Evolutionary conservation across 805 yeast genomes (phyloP).

Genomic region (Dipodascus geniculatus): DNA sequence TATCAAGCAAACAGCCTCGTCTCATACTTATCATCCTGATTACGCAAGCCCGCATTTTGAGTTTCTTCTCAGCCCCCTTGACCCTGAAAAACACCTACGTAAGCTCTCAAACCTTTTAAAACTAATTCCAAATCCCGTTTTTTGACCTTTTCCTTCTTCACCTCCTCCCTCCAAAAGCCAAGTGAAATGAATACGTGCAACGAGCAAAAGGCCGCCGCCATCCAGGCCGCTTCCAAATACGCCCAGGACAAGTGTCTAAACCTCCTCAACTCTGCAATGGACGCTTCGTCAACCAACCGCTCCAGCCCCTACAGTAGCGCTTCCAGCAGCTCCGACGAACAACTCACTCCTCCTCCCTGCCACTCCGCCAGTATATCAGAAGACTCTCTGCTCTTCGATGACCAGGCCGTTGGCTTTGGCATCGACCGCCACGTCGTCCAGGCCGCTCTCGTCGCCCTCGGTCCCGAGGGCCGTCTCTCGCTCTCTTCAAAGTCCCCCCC

Average conservation of each 20-base stretch:
- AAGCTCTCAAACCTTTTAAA: neutral
- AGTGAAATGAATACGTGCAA: neutral
- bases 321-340: neutral
- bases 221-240: neutral
- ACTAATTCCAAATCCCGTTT: neutral
- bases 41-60: neutral
- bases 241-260: neutral
- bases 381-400: neutral
- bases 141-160: neutral
- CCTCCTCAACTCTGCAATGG: neutral
- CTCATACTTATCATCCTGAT: too few relatives aligned
- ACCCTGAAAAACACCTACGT: neutral
- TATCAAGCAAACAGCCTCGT: too few relatives aligned
- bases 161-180: neutral
- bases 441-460: neutral
- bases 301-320: neutral
- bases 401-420: neutral
- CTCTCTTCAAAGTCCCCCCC: neutral
- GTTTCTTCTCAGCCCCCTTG: neutral
- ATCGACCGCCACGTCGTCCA: neutral
- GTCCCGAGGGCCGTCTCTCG: neutral
- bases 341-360: neutral
- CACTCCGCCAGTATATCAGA: neutral
- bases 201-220: neutral
- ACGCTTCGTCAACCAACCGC: neutral